Base-by-base conservation (phyloP, 2,329 filamentous ascomycete genomes). In the Colletotrichum liriopes region DNA sequence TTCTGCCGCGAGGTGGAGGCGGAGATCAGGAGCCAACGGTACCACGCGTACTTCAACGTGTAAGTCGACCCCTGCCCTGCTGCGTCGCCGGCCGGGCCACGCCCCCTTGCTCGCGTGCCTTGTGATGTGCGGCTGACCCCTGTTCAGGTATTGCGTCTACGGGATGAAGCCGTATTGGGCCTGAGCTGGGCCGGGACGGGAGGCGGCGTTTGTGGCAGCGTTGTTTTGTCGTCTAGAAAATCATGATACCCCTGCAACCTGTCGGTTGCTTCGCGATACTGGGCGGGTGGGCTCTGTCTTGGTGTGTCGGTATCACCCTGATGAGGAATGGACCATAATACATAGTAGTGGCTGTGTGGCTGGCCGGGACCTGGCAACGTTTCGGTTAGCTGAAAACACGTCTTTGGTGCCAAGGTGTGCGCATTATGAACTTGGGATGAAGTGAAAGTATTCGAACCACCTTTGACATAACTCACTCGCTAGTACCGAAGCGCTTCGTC, bases 21-120 rank as follows among this genome's bases (percentile, higher is more conserved):
- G 55, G 80, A 81, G 39, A 65, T 81, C 58, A 74, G 74, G 63
- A 76, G 79, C 65, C 76, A 75, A 18, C 71, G 66, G 11, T 75
- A 79, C 2, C 81, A 82, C 64, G 73, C 76, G 11, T 82, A 82
- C 73, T 81, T 77, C 73, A 79, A 81, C 20, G 77, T 83, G 81
- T 83, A 74, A 79, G 81, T 65, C 41, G 16, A 14, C 1, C 5
- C 9, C 37, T 20, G n/a, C 20, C 32, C 41, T 11, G 7, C 11
- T 12, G 37, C 23, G 1, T 35, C n/a, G 32, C 29, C 20, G 6
- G 2, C 26, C 14, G 26, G 14, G 23, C 20, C 45, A 2, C 3
- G 4, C 1, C 26, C n/a, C 9, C 9, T 12, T 12, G 41, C 41
- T 16, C 14, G 18, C 20, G 16, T 45, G 9, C n/a, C 12, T 23